Evolutionary conservation across 208 protist genomes (phyloP), one percentile per base, ranked within the genome.

Genomic region (Trypanosoma cruzi): DNA sequence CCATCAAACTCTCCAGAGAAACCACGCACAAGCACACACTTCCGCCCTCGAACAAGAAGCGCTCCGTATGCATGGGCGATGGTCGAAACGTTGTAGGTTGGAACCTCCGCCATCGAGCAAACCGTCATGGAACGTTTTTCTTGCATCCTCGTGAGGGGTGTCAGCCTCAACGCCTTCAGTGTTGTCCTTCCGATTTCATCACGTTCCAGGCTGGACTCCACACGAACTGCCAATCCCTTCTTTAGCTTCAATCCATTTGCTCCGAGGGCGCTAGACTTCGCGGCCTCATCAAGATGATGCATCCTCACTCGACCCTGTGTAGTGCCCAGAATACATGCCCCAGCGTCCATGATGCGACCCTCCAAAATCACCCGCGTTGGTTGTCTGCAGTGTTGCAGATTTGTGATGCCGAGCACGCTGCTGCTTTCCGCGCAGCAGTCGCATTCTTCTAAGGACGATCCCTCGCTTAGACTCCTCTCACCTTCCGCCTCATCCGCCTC

Each of bases 31-130:
- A 96, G 77, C 13, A 82, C 90, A 69, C 90, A 96, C 73, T 96
- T 93, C 22, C 88, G 87, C 28, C 90, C 90, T 16, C 90, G 87
- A 53, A 96, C 66, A 55, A 96, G 74, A 52, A 95, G 46, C 10
- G 79, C 86, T 13, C 90, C 90, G 72, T 87, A 88, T 55, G 68
- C 70, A 73, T 93, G 73, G 2, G 83, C 57, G 14, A 93, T 76
- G 34, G 60, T 20, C 20, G 86, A 93, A 11, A 84, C 64, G 42
- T 89, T 85, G 74, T 93, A 92, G 48, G 34, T 44, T 46, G 80
- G 61, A 28, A 86, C 74, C 67, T 92, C 81, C 20, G 69, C 71
- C 18, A 86, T 71, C 32, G 58, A 59, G 18, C 85, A 81, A 4
- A 84, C 80, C 6, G 80, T 92, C 71, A 92, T 80, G 28, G 89